These are phyloP conservation scores for Colletotrichum phormii DNA, from an alignment of 2,329 filamentous ascomycete genomes.

Conservation along the genomic window DNA sequence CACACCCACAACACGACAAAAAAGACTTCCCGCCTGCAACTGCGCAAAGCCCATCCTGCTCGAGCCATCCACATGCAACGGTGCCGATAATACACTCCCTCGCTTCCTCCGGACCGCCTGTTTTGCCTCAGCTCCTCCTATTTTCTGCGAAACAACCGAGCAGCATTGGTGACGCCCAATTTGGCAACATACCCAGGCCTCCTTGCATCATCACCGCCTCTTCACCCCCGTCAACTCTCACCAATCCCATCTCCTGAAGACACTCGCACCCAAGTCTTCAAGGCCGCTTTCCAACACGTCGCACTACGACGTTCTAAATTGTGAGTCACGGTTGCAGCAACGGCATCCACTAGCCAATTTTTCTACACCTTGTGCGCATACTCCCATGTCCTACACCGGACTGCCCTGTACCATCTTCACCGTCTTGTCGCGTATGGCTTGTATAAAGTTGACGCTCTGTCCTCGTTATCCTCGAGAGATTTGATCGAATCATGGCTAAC, in stretches of 20 bases:
- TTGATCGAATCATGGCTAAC: constrained; percentile 34
- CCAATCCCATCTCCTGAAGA: constrained; percentile 34
- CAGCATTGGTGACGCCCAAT: constrained; percentile 51
- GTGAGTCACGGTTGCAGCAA: constrained; percentile 39
- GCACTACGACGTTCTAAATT: constrained; percentile 33
- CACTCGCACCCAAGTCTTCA: constrained; percentile 25
- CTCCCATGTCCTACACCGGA: not conserved
- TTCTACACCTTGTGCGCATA: constrained; percentile 18
- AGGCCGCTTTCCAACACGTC: constrained; percentile 31
- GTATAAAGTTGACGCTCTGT: constrained; percentile 34
- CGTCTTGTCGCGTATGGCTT: constrained; percentile 45
- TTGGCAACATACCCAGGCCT: constrained; percentile 44
- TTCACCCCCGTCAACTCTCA: constrained; percentile 36
- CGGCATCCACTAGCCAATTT: constrained; percentile 34
- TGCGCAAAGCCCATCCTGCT: constrained; percentile 22
- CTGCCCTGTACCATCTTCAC: constrained; percentile 15
- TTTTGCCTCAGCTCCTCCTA: constrained; percentile 39
- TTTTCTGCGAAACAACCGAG: constrained; percentile 45
- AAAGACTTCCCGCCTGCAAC: constrained; percentile 17
- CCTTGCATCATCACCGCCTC: constrained; percentile 39
- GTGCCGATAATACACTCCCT: constrained; percentile 43
- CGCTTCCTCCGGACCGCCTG: constrained; percentile 38
- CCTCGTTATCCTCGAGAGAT: constrained; percentile 36
- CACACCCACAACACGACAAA: constrained; percentile 9
- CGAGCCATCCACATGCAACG: constrained; percentile 35